A percentile compares a stretch with the other conserved stretches of the same genome.
Evolutionary conservation across 129 eudicot genomes (phyloP).

Genomic region (Kitagawia praeruptora): DNA sequence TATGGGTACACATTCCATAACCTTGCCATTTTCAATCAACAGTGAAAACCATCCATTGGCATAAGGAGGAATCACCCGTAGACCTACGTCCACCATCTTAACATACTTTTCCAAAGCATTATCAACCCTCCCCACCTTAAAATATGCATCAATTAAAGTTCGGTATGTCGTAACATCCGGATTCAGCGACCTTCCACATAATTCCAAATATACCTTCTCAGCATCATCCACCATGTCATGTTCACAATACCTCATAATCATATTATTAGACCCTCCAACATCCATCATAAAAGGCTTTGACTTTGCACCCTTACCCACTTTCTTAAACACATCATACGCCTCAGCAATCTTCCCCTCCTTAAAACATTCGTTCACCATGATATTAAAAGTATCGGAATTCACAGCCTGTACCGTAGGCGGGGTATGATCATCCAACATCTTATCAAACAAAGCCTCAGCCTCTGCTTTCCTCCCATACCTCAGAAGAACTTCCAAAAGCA

Average conservation of each 20-base stretch:
- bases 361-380: conserved; percentile 85
- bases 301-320: conserved; percentile 54
- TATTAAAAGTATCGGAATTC: conserved; percentile 69
- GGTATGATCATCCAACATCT: conserved; percentile 84
- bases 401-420: conserved; percentile 89
- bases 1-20: conserved; percentile 51
- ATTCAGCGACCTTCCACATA: conserved; percentile 58
- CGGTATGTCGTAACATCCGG: conserved; percentile 71
- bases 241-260: conserved; percentile 9
- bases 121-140: conserved; percentile 56
- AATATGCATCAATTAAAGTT: conserved; percentile 67
- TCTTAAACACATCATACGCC: conserved; percentile 31
- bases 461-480: conserved; percentile 63
- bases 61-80: conserved; percentile 76
- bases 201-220: conserved; percentile 51
- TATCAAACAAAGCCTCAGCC: conserved; percentile 73
- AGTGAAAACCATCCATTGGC: conserved; percentile 75
- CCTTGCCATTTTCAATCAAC: conserved; percentile 64
- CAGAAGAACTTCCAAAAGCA: conserved; percentile 45
- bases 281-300: conserved; percentile 69
- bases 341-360: conserved; percentile 50
- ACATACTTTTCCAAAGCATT: conserved; percentile 55
- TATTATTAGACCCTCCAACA: conserved; percentile 7
- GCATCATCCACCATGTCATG: conserved; percentile 70
- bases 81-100: conserved; percentile 69